Evolutionary conservation across 2,329 filamentous ascomycete genomes (phyloP).

Genomic region (Aspergillus sp.): DNA sequence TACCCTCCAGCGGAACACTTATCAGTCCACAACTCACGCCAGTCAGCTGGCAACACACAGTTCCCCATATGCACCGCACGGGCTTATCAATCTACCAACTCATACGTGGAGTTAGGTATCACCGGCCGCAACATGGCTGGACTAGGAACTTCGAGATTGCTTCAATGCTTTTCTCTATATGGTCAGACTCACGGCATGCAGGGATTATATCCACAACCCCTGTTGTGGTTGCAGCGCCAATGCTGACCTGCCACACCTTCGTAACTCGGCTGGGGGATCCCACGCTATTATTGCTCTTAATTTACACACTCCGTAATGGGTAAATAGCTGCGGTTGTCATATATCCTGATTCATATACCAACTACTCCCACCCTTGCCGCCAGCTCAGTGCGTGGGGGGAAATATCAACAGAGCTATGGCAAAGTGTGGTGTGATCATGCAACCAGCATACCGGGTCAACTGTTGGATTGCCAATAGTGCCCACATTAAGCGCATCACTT

Average conservation of each 20-base stretch:
- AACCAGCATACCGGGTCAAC: background rate
- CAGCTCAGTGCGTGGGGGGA: background rate
- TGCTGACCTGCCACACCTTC: background rate
- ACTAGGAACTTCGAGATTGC: background rate
- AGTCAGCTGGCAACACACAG: background rate
- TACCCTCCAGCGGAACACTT: background rate
- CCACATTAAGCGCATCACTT: background rate
- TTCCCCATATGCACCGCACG: background rate
- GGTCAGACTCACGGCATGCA: conserved; percentile 3
- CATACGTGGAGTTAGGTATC: conserved; percentile 1
- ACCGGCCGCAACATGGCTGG: background rate
- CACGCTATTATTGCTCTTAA: background rate
- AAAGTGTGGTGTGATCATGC: background rate
- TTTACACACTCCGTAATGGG: background rate
- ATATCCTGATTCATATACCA: background rate
- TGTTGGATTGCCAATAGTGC: background rate
- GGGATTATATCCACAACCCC: conserved; percentile 9
- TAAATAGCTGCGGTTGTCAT: background rate
- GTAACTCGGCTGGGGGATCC: background rate
- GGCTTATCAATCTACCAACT: conserved; percentile 2
- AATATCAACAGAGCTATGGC: background rate
- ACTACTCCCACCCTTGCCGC: background rate
- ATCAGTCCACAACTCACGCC: background rate
- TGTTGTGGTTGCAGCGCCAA: conserved; percentile 17
- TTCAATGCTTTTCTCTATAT: background rate